phyloP scores from a whole-genome alignment of 352 stramenopile genomes.

The Hyaloperonospora arabidopsidis region DNA sequence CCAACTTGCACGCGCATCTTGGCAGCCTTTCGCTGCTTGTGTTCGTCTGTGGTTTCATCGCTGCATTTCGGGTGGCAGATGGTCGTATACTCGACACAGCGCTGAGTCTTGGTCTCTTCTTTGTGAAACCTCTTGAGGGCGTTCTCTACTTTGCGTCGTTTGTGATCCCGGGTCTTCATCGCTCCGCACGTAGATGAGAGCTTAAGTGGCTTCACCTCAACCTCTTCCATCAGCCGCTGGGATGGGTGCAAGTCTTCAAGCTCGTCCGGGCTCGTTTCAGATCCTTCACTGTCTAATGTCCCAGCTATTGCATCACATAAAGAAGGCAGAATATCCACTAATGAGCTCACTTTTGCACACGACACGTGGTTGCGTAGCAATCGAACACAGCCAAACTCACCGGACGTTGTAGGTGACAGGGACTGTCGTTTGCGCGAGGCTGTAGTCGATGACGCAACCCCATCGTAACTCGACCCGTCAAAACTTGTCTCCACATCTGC shows the following conservation, averaged over 20 bases:
- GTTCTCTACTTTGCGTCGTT: constrained; percentile 52
- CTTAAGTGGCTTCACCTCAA: constrained; percentile 5
- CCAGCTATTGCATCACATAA: constrained; percentile 20
- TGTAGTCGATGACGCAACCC: constrained; percentile 25
- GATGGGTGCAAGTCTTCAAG: constrained; percentile 20
- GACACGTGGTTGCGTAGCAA: not conserved
- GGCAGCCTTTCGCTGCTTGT: constrained; percentile 10
- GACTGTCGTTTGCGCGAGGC: constrained; percentile 59
- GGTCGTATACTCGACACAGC: constrained; percentile 50
- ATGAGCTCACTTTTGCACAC: not conserved
- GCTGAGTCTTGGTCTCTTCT: constrained; percentile 23
- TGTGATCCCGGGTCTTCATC: constrained; percentile 42
- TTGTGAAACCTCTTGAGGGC: constrained; percentile 50
- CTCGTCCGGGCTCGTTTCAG: constrained; percentile 28
- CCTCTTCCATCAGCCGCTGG: constrained; percentile 11
- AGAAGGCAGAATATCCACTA: no score
- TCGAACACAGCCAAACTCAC: constrained; percentile 16
- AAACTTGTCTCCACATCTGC: no score
- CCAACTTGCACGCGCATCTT: constrained; percentile 47
- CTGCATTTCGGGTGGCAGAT: constrained; percentile 23
- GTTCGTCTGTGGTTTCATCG: constrained; percentile 12
- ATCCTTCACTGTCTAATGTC: constrained; percentile 19
- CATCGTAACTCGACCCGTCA: no score
- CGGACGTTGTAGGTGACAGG: constrained; percentile 33
- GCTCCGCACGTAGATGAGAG: constrained; percentile 39